Percentiles rank a stretch among this genome's conserved stretches.
Evolutionary conservation across 768 basidiomycete species (phyloP).

Genomic region (Daedaleopsis sinensis): DNA sequence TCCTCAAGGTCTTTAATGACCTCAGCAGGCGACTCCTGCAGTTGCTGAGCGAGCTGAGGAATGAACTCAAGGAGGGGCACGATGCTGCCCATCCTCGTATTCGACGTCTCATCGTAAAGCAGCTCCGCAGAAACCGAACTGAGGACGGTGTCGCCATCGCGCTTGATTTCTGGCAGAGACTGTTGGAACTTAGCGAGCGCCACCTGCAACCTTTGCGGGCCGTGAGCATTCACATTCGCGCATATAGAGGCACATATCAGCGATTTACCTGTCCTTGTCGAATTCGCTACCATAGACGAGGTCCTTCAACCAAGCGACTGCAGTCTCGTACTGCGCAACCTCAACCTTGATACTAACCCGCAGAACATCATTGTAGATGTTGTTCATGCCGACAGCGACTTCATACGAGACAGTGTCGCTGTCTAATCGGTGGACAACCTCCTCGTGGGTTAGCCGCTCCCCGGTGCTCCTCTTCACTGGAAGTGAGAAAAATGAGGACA

Average conservation of each 20-base stretch:
- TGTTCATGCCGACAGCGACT: constrained; percentile 58
- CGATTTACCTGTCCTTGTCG: constrained; percentile 70
- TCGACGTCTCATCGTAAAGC: constrained; percentile 69
- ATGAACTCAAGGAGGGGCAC: constrained; percentile 79
- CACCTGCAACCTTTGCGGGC: constrained; percentile 66
- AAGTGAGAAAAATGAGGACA: constrained; percentile 85
- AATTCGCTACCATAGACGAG: constrained; percentile 77
- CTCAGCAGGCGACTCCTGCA: constrained; percentile 72
- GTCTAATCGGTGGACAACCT: constrained; percentile 89
- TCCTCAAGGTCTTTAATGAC: constrained; percentile 78
- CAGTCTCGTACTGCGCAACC: constrained; percentile 72
- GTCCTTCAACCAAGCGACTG: constrained; percentile 86
- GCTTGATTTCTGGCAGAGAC: constrained; percentile 87
- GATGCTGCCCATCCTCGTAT: constrained; percentile 66
- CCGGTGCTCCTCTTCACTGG: constrained; percentile 77
- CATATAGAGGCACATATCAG: neutral
- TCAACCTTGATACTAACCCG: constrained; percentile 87
- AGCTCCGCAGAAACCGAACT: constrained; percentile 69
- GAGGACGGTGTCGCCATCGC: constrained; percentile 83
- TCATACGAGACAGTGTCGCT: constrained; percentile 91
- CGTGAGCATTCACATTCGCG: neutral
- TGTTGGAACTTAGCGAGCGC: constrained; percentile 88
- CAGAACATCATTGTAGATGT: constrained; percentile 74
- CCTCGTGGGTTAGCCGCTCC: constrained; percentile 75
- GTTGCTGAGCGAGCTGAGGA: constrained; percentile 68